Base-by-base conservation (phyloP, 2,329 filamentous ascomycete genomes). In the Teratosphaeriaceae sp. region DNA sequence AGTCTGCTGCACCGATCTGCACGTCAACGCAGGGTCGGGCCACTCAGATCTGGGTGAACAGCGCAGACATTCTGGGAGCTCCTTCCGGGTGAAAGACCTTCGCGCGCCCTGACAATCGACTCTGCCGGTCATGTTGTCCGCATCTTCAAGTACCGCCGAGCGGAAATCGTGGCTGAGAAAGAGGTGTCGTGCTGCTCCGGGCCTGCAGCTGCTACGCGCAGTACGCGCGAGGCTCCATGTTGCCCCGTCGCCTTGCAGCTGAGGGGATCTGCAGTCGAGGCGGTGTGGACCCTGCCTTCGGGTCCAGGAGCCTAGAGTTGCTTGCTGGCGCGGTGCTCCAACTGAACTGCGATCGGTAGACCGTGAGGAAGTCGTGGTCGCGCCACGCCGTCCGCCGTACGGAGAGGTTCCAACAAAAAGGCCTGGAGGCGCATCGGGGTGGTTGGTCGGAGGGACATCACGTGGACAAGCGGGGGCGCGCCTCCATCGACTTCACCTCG, bases 251-350 rank as follows among this genome's bases (percentile, higher is more conserved):
- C 16, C 19, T 27, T 18, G 40, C 20, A 22, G 18, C 35, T 36
- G 9, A 18, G 6, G 31, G 15, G 8, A 38, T 20, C 38, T 42
- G 43, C 43, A 42, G 38, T 42, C 15, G 43, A 46, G 39, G 43
- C 43, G 43, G 43, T 46, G 43, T 42, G 34, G 30, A 8, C n/a
- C n/a, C n/a, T 26, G 26, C 11, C 4, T 38, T 38, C 31, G 31
- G 31, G 15, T 34, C 31, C 31, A 34, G 31, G n/a, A n/a, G n/a
- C n/a, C n/a, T n/a, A n/a, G n/a, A n/a, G n/a, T n/a, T n/a, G n/a
- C n/a, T n/a, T n/a, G n/a, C n/a, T n/a, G n/a, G n/a, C n/a, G n/a
- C n/a, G n/a, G n/a, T n/a, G n/a, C n/a, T n/a, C n/a, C n/a, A n/a
- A n/a, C n/a, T n/a, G n/a, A n/a, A n/a, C n/a, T n/a, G n/a, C n/a